Conservation (phyloP, 2,329 filamentous ascomycete species). For the Penicillium concentricum region DNA sequence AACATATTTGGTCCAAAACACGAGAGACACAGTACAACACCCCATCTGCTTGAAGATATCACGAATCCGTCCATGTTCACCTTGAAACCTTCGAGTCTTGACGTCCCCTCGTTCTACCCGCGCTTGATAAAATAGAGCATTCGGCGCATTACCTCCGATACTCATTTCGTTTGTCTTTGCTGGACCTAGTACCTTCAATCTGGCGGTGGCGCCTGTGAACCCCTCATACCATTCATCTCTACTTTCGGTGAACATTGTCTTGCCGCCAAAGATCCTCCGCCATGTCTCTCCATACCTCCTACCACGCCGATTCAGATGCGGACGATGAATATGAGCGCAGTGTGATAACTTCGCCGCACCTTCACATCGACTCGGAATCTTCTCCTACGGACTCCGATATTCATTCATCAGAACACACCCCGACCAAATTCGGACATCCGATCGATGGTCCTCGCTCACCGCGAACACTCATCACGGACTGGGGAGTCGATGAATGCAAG, state of each 20-base stretch:
- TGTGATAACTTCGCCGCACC: constrained; percentile 56
- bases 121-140: constrained; percentile 8
- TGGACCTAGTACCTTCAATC: neutral
- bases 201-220: constrained; percentile 8
- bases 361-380: constrained; percentile 57
- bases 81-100: neutral
- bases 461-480: constrained; percentile 58
- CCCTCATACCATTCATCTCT: neutral
- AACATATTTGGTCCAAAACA: neutral
- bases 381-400: constrained; percentile 59
- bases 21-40: neutral
- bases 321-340: constrained; percentile 66
- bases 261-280: neutral
- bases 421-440: constrained; percentile 58
- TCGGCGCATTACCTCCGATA: constrained; percentile 14
- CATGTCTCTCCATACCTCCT: constrained; percentile 49
- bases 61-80: constrained; percentile 3
- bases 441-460: constrained; percentile 54
- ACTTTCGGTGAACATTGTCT: constrained; percentile 2
- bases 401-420: constrained; percentile 61
- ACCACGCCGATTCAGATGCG: constrained; percentile 63
- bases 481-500: constrained; percentile 79
- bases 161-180: constrained; percentile 5
- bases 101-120: constrained; percentile 1
- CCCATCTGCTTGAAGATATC: neutral